Percentiles rank a stretch among this genome's conserved stretches.
phyloP scores from a whole-genome alignment of 75 land plant genomes.

The Cupressus sempervirens region DNA sequence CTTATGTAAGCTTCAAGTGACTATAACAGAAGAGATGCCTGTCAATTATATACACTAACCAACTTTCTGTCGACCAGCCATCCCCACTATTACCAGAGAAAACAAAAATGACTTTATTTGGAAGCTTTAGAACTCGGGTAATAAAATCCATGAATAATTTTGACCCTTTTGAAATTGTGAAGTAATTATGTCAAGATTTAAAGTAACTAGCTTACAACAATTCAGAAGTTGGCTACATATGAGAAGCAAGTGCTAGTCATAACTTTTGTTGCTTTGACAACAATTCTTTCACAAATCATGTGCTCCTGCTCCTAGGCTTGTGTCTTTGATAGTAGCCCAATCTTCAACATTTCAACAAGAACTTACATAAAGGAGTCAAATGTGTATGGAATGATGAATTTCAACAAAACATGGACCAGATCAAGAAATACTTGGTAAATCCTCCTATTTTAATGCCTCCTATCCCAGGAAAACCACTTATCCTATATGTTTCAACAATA shows the following conservation, averaged over 20 bases:
- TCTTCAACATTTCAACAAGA: neutral
- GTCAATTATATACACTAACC: neutral
- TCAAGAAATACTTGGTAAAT: too few species aligned
- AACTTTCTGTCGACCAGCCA: neutral
- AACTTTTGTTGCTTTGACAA: conserved; percentile 62
- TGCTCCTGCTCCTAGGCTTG: neutral
- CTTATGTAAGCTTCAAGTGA: neutral
- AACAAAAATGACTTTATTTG: neutral
- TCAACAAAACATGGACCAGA: too few species aligned
- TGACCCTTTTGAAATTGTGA: neutral
- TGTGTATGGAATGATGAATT: too few species aligned
- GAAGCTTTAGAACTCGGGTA: too few species aligned
- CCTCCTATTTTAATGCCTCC: too few species aligned
- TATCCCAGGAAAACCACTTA: too few species aligned
- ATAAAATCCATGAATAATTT: neutral
- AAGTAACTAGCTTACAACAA: conserved; percentile 35
- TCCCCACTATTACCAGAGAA: neutral
- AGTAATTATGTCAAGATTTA: neutral
- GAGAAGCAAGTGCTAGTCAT: conserved; percentile 64
- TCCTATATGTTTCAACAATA: too few species aligned
- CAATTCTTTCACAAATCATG: conserved; percentile 62
- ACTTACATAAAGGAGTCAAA: too few species aligned
- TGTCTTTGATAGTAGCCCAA: neutral
- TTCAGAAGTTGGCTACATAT: conserved; percentile 63
- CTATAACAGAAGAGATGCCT: neutral